phyloP scores from a whole-genome alignment of 176 grass and related monocot genomes.

The Aegilops speltoides region DNA sequence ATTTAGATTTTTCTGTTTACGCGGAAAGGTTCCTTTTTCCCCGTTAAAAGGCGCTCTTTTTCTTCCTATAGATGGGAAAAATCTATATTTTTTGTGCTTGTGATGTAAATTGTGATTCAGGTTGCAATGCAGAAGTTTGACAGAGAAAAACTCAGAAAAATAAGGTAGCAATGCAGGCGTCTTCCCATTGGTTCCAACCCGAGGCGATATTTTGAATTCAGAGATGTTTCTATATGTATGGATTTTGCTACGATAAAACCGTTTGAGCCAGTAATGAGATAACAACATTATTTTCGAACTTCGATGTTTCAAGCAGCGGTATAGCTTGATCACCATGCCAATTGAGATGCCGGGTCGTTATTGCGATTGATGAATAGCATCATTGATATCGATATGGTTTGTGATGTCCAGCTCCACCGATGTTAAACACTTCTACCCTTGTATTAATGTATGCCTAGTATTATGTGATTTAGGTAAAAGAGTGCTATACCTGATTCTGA shows the following conservation, averaged over 20 bases:
- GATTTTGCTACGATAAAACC: not conserved
- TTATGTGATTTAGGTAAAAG: slow-evolving; percentile 13
- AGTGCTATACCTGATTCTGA: not conserved
- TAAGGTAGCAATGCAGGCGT: slow-evolving; percentile 3
- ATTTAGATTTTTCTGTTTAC: slow-evolving; percentile 7
- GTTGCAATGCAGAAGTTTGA: slow-evolving; percentile 10
- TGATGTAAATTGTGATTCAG: not conserved
- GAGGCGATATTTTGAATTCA: not conserved
- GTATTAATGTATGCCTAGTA: not conserved
- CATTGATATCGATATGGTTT: not conserved
- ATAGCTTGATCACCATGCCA: not conserved
- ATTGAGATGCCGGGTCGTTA: not conserved
- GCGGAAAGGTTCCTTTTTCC: not conserved
- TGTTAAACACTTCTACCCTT: not conserved
- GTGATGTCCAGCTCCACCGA: not conserved
- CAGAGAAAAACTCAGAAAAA: not conserved
- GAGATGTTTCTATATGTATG: not conserved
- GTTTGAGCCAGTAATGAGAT: not conserved
- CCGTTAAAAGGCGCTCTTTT: not conserved
- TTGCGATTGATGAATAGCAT: not conserved
- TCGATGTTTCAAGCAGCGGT: not conserved
- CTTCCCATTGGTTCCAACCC: not conserved
- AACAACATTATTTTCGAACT: not conserved
- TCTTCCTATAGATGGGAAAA: not conserved
- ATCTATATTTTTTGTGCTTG: not conserved